phyloP scores from a whole-genome alignment of 1,284 basidiomycete species.

The Sporisorium reilianum region DNA sequence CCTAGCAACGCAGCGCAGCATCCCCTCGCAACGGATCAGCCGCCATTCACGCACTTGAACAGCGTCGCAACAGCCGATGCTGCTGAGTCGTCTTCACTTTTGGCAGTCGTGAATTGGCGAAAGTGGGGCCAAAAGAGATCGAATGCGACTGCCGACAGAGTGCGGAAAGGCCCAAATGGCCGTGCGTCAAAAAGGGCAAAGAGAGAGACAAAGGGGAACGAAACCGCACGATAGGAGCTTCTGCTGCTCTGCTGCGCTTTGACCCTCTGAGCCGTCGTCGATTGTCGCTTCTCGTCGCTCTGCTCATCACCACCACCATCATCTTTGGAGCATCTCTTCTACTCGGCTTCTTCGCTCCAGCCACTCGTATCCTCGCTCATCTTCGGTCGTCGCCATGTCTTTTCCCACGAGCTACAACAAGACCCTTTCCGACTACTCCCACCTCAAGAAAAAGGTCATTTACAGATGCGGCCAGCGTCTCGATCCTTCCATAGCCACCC shows the following conservation, averaged over 20 bases:
- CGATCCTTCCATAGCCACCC: slow-evolving; percentile 18
- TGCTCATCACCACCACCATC: background rate
- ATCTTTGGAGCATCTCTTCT: background rate
- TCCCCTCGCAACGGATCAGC: background rate
- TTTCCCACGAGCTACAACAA: background rate
- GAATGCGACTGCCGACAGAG: background rate
- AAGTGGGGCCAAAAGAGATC: background rate
- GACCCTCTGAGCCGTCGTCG: background rate
- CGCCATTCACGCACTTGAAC: background rate
- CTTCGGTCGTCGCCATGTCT: background rate
- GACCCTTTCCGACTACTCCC: background rate
- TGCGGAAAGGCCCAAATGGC: background rate
- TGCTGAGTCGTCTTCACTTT: background rate
- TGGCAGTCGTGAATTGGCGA: background rate
- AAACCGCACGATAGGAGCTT: background rate
- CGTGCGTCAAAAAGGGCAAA: background rate
- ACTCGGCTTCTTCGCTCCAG: background rate
- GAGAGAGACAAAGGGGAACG: background rate
- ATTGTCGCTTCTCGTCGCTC: background rate
- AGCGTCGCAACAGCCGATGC: background rate
- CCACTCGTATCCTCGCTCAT: background rate
- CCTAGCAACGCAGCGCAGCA: too few relatives aligned
- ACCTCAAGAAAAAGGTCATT: slow-evolving; percentile 8
- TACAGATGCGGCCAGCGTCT: slow-evolving; percentile 17
- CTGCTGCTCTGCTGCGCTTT: background rate